phyloP scores from a whole-genome alignment of 2,329 filamentous ascomycete genomes.

The Fusarium sacchari region DNA sequence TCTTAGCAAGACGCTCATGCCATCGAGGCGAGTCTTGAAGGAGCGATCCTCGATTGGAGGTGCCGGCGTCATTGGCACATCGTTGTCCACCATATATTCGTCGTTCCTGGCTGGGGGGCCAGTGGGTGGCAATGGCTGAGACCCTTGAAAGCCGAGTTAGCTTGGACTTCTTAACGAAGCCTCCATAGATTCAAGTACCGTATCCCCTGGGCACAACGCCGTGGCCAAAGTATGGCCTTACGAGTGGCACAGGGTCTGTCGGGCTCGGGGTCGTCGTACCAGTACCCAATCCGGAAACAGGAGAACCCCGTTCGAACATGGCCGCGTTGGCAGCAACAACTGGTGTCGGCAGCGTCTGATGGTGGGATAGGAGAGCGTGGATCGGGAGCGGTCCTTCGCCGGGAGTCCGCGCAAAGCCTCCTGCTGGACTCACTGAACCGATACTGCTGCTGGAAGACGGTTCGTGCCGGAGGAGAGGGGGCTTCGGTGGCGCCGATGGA shows the following conservation, averaged over 20 bases:
- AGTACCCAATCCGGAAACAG: conserved; percentile 30
- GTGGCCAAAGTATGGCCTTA: conserved; percentile 36
- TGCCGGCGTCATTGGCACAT: conserved; percentile 47
- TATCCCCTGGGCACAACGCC: conserved; percentile 47
- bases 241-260: conserved; percentile 34
- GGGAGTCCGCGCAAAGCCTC: conserved; percentile 52
- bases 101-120: conserved; percentile 46
- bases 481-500: conserved; percentile 46
- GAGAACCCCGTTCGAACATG: conserved; percentile 35
- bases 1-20: conserved; percentile 67
- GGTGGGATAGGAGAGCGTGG: conserved; percentile 61
- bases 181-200: conserved; percentile 45
- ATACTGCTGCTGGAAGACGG: conserved; percentile 57
- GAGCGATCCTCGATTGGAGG: conserved; percentile 37
- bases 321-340: conserved; percentile 12
- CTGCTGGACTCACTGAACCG: conserved; percentile 53
- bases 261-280: conserved; percentile 38
- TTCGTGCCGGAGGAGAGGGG: conserved; percentile 58
- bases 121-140: conserved; percentile 48
- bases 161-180: conserved; percentile 30
- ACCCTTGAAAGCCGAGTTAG: conserved; percentile 49
- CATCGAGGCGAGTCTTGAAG: conserved; percentile 56
- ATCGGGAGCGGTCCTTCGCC: conserved; percentile 64
- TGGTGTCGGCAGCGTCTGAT: conserved; percentile 47
- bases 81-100: conserved; percentile 43